Evolutionary conservation across 139 green algal species (phyloP).

Genomic region (Coelastrella sp.): DNA sequence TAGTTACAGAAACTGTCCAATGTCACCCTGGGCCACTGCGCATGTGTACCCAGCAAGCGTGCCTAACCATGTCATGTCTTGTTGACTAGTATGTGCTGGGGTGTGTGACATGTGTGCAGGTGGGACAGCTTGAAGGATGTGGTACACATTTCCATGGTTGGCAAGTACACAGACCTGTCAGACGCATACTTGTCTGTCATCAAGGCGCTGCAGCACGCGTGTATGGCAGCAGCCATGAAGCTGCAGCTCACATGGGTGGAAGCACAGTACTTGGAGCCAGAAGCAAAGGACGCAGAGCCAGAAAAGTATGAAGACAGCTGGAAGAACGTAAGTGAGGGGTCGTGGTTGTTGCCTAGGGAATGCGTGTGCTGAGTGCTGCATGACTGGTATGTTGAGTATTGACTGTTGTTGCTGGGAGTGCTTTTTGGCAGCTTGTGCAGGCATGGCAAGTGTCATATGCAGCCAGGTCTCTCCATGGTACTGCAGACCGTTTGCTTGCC

Average conservation of each 20-base stretch:
- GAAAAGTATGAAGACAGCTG: conserved; percentile 66
- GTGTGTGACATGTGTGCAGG: conserved; percentile 11
- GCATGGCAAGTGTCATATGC: too few species aligned
- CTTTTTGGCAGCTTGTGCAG: too few species aligned
- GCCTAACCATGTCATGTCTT: too few species aligned
- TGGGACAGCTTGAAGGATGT: conserved; percentile 56
- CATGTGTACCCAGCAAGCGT: too few species aligned
- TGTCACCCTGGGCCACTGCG: too few species aligned
- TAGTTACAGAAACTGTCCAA: too few species aligned
- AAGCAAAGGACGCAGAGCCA: conserved; percentile 62
- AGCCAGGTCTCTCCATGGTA: too few species aligned
- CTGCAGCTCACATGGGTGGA: conserved; percentile 96
- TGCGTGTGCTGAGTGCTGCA: too few species aligned
- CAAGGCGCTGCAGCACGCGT: conserved; percentile 98
- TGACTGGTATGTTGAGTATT: too few species aligned
- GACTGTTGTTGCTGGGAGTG: neutral
- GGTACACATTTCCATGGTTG: conserved; percentile 94
- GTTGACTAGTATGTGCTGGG: too few species aligned
- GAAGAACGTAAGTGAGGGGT: conserved; percentile 49
- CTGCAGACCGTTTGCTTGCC: too few species aligned
- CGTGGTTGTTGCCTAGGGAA: too few species aligned
- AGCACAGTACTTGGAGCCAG: conserved; percentile 89
- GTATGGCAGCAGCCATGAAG: conserved; percentile 88
- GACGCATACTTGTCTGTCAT: conserved; percentile 97
- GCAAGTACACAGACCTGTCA: conserved; percentile 97